phyloP scores from a whole-genome alignment of 2,329 filamentous ascomycete genomes.

The Eurotiales sp. region DNA sequence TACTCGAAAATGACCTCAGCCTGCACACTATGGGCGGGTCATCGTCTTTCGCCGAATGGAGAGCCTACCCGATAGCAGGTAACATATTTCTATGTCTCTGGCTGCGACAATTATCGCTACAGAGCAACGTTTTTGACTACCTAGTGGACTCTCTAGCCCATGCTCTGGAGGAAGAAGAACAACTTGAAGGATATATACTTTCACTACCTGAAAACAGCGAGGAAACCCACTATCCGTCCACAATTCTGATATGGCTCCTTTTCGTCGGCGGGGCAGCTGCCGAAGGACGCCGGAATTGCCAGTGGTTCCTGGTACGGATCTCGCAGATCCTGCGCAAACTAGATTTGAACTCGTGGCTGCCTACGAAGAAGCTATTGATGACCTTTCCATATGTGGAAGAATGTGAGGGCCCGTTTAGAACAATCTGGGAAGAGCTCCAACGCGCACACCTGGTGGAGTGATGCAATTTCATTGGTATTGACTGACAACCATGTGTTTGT shows the following conservation, averaged over 20 bases:
- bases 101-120: slow-evolving; percentile 1
- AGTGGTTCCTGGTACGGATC: background rate
- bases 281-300: background rate
- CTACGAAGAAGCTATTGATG: background rate
- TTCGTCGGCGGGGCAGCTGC: slow-evolving; percentile 1
- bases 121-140: slow-evolving; percentile 3
- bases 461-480: background rate
- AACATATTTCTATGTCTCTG: slow-evolving; percentile 6
- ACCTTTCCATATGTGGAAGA: slow-evolving; percentile 4
- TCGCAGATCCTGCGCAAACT: background rate
- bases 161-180: slow-evolving; percentile 1
- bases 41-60: background rate
- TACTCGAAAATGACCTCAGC: background rate
- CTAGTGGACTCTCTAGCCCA: background rate
- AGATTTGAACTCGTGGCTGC: slow-evolving; percentile 2
- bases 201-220: background rate
- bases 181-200: background rate
- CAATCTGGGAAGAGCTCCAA: slow-evolving; percentile 3
- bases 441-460: background rate
- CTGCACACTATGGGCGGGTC: background rate
- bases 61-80: slow-evolving; percentile 7
- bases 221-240: background rate
- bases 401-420: background rate
- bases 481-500: too few relatives aligned
- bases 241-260: background rate